phyloP scores from a whole-genome alignment of 306 rosid genomes.

The Fragaria vesca region DNA sequence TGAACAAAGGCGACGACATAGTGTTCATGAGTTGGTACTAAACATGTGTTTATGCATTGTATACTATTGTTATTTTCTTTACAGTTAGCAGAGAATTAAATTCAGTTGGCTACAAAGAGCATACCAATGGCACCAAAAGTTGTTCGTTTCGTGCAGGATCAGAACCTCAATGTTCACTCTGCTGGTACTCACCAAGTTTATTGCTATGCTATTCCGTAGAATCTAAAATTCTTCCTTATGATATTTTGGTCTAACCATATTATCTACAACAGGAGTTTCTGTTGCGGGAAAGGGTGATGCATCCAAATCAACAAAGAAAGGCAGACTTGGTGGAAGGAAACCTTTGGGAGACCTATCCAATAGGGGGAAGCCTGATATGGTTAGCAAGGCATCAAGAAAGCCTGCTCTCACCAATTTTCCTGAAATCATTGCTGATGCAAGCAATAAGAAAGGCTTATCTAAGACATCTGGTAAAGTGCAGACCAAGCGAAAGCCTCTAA shows the following conservation, averaged over 20 bases:
- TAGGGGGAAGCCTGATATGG: constrained; percentile 33
- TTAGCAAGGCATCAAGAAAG: constrained; percentile 31
- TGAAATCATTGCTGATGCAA: constrained; percentile 19
- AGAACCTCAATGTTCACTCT: constrained; percentile 35
- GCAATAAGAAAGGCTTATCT: constrained; percentile 24
- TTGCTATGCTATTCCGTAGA: not conserved
- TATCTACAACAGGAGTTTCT: constrained; percentile 39
- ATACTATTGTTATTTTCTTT: no score
- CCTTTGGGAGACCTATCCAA: constrained; percentile 66
- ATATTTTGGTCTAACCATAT: not conserved
- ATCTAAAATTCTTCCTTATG: not conserved
- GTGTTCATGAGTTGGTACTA: no score
- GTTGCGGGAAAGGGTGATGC: constrained; percentile 35
- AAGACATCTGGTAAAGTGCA: constrained; percentile 26
- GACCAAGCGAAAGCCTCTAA: not conserved
- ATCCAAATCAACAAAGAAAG: constrained; percentile 41
- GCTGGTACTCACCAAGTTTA: constrained; percentile 37
- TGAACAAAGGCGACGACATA: no score
- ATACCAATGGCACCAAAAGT: constrained; percentile 47
- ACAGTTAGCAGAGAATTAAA: constrained; percentile 19
- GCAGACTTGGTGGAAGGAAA: constrained; percentile 51
- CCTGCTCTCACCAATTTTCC: constrained; percentile 25
- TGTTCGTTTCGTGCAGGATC: constrained; percentile 45
- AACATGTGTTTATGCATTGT: no score
- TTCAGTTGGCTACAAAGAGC: constrained; percentile 11